Evolutionary conservation across 139 green algal genomes (phyloP).

Genomic region (Tetraselmis striata): DNA sequence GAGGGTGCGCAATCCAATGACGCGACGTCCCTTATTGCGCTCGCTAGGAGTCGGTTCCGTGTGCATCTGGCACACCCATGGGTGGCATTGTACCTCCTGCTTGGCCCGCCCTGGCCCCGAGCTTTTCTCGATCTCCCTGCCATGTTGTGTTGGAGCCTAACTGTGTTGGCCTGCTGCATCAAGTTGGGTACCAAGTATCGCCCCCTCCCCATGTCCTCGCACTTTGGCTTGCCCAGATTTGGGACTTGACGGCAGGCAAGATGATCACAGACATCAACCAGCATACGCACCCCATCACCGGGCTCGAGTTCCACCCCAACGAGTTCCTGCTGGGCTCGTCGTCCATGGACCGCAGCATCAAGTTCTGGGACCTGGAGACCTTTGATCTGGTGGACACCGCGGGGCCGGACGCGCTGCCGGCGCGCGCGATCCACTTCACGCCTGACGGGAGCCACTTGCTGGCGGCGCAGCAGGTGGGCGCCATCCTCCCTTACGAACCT

Average conservation of each 20-base stretch:
- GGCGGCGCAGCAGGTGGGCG: not conserved
- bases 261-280: constrained; percentile 47
- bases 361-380: constrained; percentile 77
- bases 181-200: too few relatives aligned
- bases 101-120: too few relatives aligned
- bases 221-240: constrained; percentile 41
- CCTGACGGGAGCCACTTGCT: constrained; percentile 59
- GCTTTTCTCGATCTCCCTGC: too few relatives aligned
- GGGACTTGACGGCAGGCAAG: constrained; percentile 66
- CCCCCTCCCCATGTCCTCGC: too few relatives aligned
- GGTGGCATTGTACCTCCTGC: too few relatives aligned
- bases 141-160: too few relatives aligned
- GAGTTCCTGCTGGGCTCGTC: constrained; percentile 74
- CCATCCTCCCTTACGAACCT: too few relatives aligned
- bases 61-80: too few relatives aligned
- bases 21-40: too few relatives aligned
- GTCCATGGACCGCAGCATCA: constrained; percentile 59
- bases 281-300: constrained; percentile 56
- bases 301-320: constrained; percentile 70
- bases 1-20: too few relatives aligned
- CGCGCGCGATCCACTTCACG: constrained; percentile 61
- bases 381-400: constrained; percentile 48
- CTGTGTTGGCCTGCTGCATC: too few relatives aligned
- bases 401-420: constrained; percentile 40
- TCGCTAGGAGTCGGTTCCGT: too few relatives aligned